phyloP scores from a whole-genome alignment of 306 rosid genomes.

The Leucaena leucocephala region DNA sequence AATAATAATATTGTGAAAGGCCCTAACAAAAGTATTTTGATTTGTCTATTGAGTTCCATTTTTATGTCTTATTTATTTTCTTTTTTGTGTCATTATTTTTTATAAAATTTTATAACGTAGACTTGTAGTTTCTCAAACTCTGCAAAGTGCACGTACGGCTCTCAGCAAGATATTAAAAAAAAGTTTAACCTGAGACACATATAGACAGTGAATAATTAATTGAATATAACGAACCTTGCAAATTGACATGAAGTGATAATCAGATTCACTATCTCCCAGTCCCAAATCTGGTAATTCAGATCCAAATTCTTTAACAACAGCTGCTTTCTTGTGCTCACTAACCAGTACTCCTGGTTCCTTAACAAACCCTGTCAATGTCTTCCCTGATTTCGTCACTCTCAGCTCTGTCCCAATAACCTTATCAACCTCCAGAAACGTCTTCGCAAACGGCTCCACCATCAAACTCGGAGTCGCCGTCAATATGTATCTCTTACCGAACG shows the following conservation, averaged over 20 bases:
- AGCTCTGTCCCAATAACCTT: conserved; percentile 83
- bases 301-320: conserved; percentile 62
- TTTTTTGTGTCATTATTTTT: too few species aligned
- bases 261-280: conserved; percentile 77
- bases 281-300: conserved; percentile 74
- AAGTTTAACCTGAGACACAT: not conserved
- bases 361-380: conserved; percentile 73
- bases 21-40: too few species aligned
- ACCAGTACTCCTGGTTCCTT: conserved; percentile 80
- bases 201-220: not conserved
- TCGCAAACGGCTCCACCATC: conserved; percentile 85
- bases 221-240: conserved; percentile 66
- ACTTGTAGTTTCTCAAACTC: too few species aligned
- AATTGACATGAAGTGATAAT: conserved; percentile 89
- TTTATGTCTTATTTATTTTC: too few species aligned
- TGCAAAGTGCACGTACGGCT: too few species aligned
- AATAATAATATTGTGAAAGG: too few species aligned
- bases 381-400: conserved; percentile 55
- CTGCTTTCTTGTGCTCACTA: conserved; percentile 68
- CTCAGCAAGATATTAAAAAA: not conserved
- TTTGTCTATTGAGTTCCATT: too few species aligned
- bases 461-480: conserved; percentile 81
- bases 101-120: too few species aligned
- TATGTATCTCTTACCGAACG: conserved; percentile 74
- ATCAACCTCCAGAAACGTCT: conserved; percentile 71